phyloP scores from a whole-genome alignment of 2,329 filamentous ascomycete species.

The Xylaria sp. region DNA sequence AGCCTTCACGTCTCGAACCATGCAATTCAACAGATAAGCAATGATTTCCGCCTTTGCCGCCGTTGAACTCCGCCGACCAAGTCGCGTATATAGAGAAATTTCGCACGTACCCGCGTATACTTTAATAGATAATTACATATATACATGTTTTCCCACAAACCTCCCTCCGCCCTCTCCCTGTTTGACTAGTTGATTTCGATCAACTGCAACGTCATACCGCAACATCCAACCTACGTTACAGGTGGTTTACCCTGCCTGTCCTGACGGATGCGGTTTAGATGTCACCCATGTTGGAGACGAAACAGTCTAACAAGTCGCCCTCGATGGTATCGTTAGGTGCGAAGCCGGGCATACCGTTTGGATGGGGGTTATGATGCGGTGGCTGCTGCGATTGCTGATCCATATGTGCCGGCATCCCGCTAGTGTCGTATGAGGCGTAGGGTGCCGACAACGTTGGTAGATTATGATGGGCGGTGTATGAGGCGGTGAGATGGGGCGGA shows the following conservation, averaged over 20 bases:
- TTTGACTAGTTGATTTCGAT: background rate
- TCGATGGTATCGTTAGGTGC: constrained; percentile 24
- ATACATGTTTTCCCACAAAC: background rate
- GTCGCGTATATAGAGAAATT: constrained; percentile 3
- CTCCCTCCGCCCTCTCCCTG: background rate
- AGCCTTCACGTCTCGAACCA: background rate
- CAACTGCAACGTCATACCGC: background rate
- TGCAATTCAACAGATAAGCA: background rate
- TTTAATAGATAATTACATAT: constrained; percentile 27
- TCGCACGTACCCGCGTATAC: constrained; percentile 6
- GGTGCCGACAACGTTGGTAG: constrained; percentile 25
- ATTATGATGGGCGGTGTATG: constrained; percentile 27
- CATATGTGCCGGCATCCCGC: constrained; percentile 20
- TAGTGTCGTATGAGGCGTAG: constrained; percentile 28
- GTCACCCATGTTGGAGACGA: constrained; percentile 34
- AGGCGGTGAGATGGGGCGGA: constrained; percentile 28
- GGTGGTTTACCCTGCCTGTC: too few relatives aligned
- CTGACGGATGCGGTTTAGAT: constrained; percentile 14
- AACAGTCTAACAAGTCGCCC: constrained; percentile 33
- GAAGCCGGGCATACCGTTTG: constrained; percentile 16
- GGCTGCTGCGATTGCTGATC: constrained; percentile 28
- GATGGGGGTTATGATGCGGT: constrained; percentile 7
- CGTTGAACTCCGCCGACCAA: constrained; percentile 25
- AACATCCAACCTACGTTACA: background rate
- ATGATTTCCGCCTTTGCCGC: background rate